These are phyloP conservation scores for Tillandsia leiboldiana DNA, from an alignment of 176 grass and related monocot species.

Conservation along the genomic window DNA sequence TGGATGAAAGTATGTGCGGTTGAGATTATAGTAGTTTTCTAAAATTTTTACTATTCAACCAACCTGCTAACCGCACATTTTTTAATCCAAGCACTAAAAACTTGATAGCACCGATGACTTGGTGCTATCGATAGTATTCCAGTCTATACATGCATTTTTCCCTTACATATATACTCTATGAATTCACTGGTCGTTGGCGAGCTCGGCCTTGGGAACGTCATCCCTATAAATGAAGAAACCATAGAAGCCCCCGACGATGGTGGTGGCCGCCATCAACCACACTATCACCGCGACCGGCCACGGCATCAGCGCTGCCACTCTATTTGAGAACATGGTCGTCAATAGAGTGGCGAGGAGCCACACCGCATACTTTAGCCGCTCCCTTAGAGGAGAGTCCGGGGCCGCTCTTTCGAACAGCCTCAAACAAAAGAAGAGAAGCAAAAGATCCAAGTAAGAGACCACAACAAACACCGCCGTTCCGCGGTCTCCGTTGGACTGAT, in stretches of 20 bases:
- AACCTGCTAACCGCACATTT: no score
- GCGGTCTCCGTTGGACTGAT: not conserved
- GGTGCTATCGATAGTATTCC: no score
- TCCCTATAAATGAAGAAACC: conserved; percentile 14
- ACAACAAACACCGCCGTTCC: not conserved
- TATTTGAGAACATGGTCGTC: not conserved
- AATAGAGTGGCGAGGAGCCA: conserved; percentile 10
- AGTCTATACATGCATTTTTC: no score
- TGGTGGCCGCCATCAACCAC: not conserved
- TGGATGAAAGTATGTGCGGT: no score
- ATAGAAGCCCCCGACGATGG: conserved; percentile 6
- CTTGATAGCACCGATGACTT: no score
- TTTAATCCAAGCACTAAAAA: no score
- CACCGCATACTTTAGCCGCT: conserved; percentile 10
- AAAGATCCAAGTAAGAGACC: conserved; percentile 1
- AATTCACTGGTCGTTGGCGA: no score
- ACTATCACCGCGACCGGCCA: not conserved
- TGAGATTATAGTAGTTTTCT: no score
- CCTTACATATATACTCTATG: no score
- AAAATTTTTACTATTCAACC: no score
- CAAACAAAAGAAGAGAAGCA: conserved; percentile 10
- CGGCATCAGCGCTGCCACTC: conserved; percentile 11
- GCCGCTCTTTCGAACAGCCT: not conserved
- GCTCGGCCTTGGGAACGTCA: no score
- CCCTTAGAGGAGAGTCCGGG: not conserved